These are phyloP conservation scores for Colletotrichum sp. DNA, from an alignment of 2,329 filamentous ascomycete species.

Conservation along the genomic window DNA sequence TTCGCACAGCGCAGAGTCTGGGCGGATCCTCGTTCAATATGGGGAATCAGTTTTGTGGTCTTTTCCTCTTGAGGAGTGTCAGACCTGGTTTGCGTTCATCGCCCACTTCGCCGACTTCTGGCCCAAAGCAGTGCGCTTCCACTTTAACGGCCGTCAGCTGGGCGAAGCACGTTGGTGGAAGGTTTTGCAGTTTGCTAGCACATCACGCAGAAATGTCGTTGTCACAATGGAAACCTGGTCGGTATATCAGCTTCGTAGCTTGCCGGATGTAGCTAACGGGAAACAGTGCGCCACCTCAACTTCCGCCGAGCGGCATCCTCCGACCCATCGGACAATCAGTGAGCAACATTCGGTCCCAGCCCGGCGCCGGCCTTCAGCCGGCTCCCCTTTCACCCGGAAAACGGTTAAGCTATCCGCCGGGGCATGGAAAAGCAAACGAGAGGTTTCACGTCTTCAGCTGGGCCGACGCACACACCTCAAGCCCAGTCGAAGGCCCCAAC, in stretches of 20 bases:
- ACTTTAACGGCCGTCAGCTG: constrained; percentile 32
- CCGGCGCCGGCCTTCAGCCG: background rate
- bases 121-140: constrained; percentile 42
- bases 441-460: constrained; percentile 21
- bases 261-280: background rate
- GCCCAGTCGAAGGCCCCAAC: constrained; percentile 6
- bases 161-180: constrained; percentile 33
- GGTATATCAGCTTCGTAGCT: background rate
- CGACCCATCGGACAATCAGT: background rate
- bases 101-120: constrained; percentile 48
- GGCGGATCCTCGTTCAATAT: constrained; percentile 38
- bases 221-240: constrained; percentile 19
- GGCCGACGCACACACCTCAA: background rate
- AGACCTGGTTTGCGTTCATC: constrained; percentile 48
- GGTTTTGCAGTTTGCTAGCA: constrained; percentile 29
- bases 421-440: background rate
- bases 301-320: constrained; percentile 11
- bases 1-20: constrained; percentile 8
- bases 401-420: constrained; percentile 2
- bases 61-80: constrained; percentile 41
- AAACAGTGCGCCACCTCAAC: constrained; percentile 4
- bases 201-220: constrained; percentile 26
- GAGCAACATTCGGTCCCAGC: background rate
- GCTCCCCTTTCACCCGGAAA: background rate
- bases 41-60: constrained; percentile 41